Conservation (phyloP, 441 rosid species). For the Viola pubescens region DNA sequence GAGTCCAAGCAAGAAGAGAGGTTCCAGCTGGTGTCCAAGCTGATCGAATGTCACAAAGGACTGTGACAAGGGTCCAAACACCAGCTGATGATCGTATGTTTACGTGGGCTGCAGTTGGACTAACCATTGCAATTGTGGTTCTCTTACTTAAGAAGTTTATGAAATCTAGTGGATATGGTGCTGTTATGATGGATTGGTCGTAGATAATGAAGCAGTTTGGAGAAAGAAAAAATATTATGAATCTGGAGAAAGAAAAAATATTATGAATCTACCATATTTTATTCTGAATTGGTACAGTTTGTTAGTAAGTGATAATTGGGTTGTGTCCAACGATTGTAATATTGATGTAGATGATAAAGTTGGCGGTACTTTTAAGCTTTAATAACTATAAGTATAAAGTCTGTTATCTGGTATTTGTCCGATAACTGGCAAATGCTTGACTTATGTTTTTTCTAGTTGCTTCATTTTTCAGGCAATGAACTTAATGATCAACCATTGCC, state of each 20-base stretch:
- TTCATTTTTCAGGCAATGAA: too few relatives aligned
- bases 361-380: constrained; percentile 3
- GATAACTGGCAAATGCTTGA: too few relatives aligned
- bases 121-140: constrained; percentile 69
- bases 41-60: constrained; percentile 25
- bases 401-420: too few relatives aligned
- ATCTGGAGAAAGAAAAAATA: not conserved
- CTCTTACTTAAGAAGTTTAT: constrained; percentile 81
- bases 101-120: constrained; percentile 83
- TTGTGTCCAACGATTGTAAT: constrained; percentile 21
- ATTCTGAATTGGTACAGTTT: constrained; percentile 5
- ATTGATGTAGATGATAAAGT: constrained; percentile 12
- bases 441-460: too few relatives aligned
- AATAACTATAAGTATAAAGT: too few relatives aligned
- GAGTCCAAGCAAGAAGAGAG: constrained; percentile 22
- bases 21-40: constrained; percentile 24
- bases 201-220: constrained; percentile 18
- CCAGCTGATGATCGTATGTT: constrained; percentile 72
- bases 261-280: constrained; percentile 3
- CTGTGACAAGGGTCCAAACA: constrained; percentile 36
- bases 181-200: constrained; percentile 76
- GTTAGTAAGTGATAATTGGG: constrained; percentile 12
- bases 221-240: not conserved
- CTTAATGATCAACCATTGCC: too few relatives aligned
- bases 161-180: constrained; percentile 66